These are phyloP conservation scores for Blastocrithidia nonstop DNA, from an alignment of 208 protist genomes.

Conservation along the genomic window DNA sequence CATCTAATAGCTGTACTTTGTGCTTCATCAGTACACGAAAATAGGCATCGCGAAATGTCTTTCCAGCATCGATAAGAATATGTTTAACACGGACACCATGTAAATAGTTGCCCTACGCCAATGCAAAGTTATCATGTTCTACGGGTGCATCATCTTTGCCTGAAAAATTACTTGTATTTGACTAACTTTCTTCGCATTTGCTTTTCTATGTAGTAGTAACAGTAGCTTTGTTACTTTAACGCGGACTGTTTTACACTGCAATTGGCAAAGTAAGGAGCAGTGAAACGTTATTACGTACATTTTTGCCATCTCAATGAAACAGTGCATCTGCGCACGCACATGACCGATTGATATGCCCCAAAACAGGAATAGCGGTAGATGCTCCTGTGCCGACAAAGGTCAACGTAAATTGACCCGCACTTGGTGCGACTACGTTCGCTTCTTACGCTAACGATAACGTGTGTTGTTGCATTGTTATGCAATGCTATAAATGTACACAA, in stretches of 20 bases:
- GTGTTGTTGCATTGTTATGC: no score
- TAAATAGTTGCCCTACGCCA: slow-evolving; percentile 12
- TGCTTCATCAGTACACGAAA: slow-evolving; percentile 60
- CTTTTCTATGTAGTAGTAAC: neutral
- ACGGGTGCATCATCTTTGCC: neutral
- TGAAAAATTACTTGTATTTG: no score
- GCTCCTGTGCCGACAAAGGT: slow-evolving; percentile 68
- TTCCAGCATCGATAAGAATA: slow-evolving; percentile 79
- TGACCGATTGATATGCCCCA: slow-evolving; percentile 45
- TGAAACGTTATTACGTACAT: slow-evolving; percentile 72
- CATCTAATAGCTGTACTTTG: slow-evolving; percentile 44
- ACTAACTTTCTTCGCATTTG: slow-evolving; percentile 1
- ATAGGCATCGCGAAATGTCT: slow-evolving; percentile 84
- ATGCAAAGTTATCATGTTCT: slow-evolving; percentile 12
- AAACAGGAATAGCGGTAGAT: slow-evolving; percentile 71
- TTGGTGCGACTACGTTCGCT: slow-evolving; percentile 6
- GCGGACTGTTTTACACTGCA: no score
- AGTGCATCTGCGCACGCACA: slow-evolving; percentile 71
- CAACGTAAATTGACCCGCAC: slow-evolving; percentile 16
- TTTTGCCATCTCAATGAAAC: slow-evolving; percentile 17
- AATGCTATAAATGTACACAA: no score
- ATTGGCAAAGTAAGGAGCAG: slow-evolving; percentile 57
- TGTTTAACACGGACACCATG: slow-evolving; percentile 16
- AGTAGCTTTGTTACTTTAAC: neutral
- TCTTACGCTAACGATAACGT: neutral